A percentile compares a stretch with the other conserved stretches of the same genome.
Evolutionary conservation across 1,284 basidiomycete species (phyloP).

Genomic region (Inonotus hispidus): DNA sequence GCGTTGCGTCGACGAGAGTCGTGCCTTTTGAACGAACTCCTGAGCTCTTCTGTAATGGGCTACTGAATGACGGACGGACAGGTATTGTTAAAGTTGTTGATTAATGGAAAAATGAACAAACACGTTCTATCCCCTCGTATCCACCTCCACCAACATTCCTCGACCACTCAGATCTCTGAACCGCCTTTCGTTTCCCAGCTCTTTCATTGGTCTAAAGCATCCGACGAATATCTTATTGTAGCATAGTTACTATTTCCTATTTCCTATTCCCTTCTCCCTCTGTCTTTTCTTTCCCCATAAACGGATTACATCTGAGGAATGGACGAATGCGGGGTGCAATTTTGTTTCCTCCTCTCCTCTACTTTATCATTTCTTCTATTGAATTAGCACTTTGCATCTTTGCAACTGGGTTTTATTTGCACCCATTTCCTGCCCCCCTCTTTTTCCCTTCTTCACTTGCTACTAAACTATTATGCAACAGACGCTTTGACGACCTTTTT

Average conservation of each 20-base stretch:
- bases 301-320: no score
- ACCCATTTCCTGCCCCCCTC: no score
- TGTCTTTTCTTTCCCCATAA: background rate
- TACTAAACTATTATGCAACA: no score
- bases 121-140: background rate
- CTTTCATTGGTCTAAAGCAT: no score
- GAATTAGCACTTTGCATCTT: no score
- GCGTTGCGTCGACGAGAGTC: background rate
- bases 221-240: background rate
- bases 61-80: conserved; percentile 9
- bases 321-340: no score
- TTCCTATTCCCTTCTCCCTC: background rate
- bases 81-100: conserved; percentile 16
- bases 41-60: conserved; percentile 1
- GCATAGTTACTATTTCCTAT: background rate
- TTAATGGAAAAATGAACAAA: background rate
- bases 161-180: background rate
- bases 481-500: no score
- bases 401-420: no score
- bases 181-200: background rate
- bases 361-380: no score
- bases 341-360: no score
- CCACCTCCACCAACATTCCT: background rate
- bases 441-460: no score
- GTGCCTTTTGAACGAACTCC: conserved; percentile 18